Conservation (phyloP, 2,329 filamentous ascomycete species). For the Phaeosphaeria sp. region DNA sequence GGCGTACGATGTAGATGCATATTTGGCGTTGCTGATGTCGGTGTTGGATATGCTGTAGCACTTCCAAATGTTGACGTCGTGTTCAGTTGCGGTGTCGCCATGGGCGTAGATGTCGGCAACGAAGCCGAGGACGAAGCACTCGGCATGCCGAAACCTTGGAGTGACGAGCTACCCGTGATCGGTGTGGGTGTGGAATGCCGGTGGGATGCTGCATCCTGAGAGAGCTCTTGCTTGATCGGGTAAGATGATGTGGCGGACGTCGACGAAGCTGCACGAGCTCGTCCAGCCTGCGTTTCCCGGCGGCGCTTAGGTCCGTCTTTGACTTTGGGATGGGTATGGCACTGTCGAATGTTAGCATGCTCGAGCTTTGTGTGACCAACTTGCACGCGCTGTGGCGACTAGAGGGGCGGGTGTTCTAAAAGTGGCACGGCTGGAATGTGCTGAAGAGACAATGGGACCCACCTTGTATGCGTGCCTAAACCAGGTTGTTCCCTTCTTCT, state of each 20-base stretch:
- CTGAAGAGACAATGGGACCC: slow-evolving; percentile 31
- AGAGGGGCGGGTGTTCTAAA: slow-evolving; percentile 9
- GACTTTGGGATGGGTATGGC: slow-evolving; percentile 52
- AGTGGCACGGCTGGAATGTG: slow-evolving; percentile 10
- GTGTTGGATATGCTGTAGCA: slow-evolving; percentile 34
- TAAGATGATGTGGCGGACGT: slow-evolving; percentile 44
- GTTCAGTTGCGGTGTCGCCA: slow-evolving; percentile 24
- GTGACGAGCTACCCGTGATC: slow-evolving; percentile 26
- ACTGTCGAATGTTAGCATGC: slow-evolving; percentile 41
- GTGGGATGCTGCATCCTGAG: slow-evolving; percentile 30
- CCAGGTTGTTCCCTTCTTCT: slow-evolving; percentile 93
- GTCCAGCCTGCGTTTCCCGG: slow-evolving; percentile 48
- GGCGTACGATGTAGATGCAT: slow-evolving; percentile 30
- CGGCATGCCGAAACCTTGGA: slow-evolving; percentile 34
- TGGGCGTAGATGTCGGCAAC: slow-evolving; percentile 29
- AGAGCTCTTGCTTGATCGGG: slow-evolving; percentile 37
- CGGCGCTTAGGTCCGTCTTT: slow-evolving; percentile 52
- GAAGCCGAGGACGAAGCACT: slow-evolving; percentile 15
- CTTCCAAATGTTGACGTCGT: slow-evolving; percentile 22
- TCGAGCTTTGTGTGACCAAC: slow-evolving; percentile 16
- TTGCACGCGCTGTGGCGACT: background rate
- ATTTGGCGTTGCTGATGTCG: slow-evolving; percentile 27
- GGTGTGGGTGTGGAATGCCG: slow-evolving; percentile 42
- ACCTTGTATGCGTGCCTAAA: slow-evolving; percentile 90
- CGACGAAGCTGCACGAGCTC: slow-evolving; percentile 45